Evolutionary conservation across 2,329 filamentous ascomycete genomes (phyloP).

Genomic region (Lachnellula willkommii): DNA sequence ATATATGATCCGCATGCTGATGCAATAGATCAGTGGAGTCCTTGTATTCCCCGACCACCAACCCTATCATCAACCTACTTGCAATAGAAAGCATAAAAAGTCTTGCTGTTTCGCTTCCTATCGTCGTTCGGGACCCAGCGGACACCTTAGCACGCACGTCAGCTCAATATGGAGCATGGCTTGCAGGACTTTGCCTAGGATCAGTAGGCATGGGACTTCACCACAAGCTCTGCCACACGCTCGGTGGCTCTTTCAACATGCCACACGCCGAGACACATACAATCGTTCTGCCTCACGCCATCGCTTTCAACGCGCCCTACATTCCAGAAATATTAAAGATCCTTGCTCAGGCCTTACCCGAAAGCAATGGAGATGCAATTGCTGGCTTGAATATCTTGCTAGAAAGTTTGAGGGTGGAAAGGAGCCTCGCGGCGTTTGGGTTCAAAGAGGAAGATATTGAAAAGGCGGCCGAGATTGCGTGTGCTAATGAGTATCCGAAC

Average conservation of each 20-base stretch:
- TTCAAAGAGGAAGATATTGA: constrained; percentile 58
- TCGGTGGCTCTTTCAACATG: constrained; percentile 58
- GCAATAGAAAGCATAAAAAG: constrained; percentile 52
- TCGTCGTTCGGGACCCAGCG: constrained; percentile 42
- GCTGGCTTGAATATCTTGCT: constrained; percentile 52
- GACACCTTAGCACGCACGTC: constrained; percentile 43
- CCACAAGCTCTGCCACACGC: constrained; percentile 62
- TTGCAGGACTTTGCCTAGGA: constrained; percentile 57
- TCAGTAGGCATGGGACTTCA: constrained; percentile 59
- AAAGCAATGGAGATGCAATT: constrained; percentile 53
- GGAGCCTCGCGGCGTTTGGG: constrained; percentile 48
- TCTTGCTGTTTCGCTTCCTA: constrained; percentile 49
- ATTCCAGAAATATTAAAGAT: constrained; percentile 48
- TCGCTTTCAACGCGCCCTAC: constrained; percentile 56
- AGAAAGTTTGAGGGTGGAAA: constrained; percentile 47
- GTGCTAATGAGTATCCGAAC: constrained; percentile 55
- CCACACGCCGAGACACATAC: constrained; percentile 63
- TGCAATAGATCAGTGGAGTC: constrained; percentile 46
- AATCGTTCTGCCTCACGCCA: constrained; percentile 55
- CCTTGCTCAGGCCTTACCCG: constrained; percentile 49
- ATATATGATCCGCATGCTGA: background rate
- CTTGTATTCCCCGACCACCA: constrained; percentile 56
- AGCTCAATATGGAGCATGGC: constrained; percentile 60
- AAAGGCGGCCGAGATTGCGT: constrained; percentile 53
- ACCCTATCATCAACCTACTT: constrained; percentile 54